These are phyloP conservation scores for Aspergillus indologenus DNA, from an alignment of 495 filamentous ascomycete genomes.

Conservation along the genomic window DNA sequence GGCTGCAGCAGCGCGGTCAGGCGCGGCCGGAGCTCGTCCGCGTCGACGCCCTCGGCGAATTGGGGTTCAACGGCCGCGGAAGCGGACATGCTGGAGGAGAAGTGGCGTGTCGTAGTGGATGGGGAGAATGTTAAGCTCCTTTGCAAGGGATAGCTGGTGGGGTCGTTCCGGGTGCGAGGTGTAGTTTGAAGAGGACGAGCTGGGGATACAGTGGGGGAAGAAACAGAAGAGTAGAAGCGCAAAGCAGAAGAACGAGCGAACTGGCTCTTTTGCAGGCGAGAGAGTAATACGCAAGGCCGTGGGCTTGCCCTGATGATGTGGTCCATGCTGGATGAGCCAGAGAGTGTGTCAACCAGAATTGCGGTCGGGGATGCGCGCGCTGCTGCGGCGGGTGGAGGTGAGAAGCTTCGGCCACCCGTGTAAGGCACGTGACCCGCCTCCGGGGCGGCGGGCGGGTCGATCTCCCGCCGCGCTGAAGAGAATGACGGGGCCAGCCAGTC, in stretches of 20 bases:
- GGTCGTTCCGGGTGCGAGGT: neutral
- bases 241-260: neutral
- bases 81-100: conserved; percentile 1
- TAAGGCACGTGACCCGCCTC: neutral
- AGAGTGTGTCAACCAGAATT: neutral
- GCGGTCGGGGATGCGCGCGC: neutral
- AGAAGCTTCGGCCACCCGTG: conserved; percentile 2
- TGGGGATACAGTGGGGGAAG: neutral
- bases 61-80: conserved; percentile 24
- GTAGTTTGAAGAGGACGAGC: neutral
- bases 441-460: conserved; percentile 6
- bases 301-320: conserved; percentile 7
- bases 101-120: conserved; percentile 16
- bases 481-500: neutral
- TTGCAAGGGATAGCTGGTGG: conserved; percentile 2
- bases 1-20: conserved; percentile 23
- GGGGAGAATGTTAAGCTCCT: neutral
- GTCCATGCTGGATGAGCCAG: conserved; percentile 10
- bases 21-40: conserved; percentile 23
- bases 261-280: neutral
- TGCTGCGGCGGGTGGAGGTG: neutral
- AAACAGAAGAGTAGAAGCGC: conserved; percentile 1
- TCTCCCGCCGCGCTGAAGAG: conserved; percentile 2
- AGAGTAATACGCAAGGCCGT: conserved; percentile 4
- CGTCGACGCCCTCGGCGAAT: conserved; percentile 38